These are phyloP conservation scores for Jaapia argillacea DNA, from an alignment of 768 basidiomycete genomes.

Conservation along the genomic window DNA sequence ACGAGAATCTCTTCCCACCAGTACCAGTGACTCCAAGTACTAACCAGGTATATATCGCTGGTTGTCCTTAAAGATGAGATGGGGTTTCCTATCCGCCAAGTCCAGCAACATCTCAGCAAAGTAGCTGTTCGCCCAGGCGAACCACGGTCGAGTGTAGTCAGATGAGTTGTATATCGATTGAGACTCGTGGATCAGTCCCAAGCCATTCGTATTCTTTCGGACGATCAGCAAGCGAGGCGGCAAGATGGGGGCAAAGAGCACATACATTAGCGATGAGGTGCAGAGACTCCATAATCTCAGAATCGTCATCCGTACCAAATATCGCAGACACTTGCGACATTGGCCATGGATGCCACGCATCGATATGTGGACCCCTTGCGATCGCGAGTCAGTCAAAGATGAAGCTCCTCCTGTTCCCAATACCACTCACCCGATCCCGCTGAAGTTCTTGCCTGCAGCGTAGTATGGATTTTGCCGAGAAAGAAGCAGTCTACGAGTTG, in stretches of 20 bases:
- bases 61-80: slow-evolving; percentile 46
- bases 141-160: slow-evolving; percentile 65
- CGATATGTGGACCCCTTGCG: slow-evolving; percentile 64
- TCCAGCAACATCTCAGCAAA: slow-evolving; percentile 79
- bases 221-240: not conserved
- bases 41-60: slow-evolving; percentile 48
- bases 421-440: slow-evolving; percentile 51
- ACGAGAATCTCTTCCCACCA: too few relatives aligned
- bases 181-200: slow-evolving; percentile 75
- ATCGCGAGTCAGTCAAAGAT: slow-evolving; percentile 2
- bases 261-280: slow-evolving; percentile 63
- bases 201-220: slow-evolving; percentile 54
- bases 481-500: slow-evolving; percentile 53
- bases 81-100: slow-evolving; percentile 63
- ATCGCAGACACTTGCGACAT: slow-evolving; percentile 74
- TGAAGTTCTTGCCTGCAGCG: slow-evolving; percentile 50
- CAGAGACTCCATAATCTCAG: slow-evolving; percentile 51
- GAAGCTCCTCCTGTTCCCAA: not conserved
- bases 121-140: slow-evolving; percentile 79
- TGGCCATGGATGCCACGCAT: slow-evolving; percentile 71
- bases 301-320: slow-evolving; percentile 64
- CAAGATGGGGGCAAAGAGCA: slow-evolving; percentile 2
- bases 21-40: slow-evolving; percentile 17
- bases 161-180: slow-evolving; percentile 47
- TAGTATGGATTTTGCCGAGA: slow-evolving; percentile 66